A percentile compares a stretch with the other conserved stretches of the same genome.
phyloP scores from a whole-genome alignment of 495 filamentous ascomycete genomes.

The Hypoxylon intermedium region DNA sequence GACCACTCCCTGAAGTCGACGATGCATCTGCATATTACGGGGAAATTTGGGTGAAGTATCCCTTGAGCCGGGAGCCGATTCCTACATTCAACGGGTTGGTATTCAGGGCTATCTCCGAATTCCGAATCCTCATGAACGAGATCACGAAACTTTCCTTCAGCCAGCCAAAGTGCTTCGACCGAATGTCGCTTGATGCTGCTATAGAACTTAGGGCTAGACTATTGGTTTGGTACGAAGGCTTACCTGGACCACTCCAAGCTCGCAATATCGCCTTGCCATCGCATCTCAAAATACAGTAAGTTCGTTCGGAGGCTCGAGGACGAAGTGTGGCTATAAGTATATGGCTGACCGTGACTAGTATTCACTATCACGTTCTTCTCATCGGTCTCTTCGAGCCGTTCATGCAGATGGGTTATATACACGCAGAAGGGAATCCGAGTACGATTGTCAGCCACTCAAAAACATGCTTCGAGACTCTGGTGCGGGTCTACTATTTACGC shows the following conservation, averaged over 20 bases:
- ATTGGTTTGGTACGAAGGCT: conserved; percentile 34
- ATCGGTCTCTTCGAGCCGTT: conserved; percentile 32
- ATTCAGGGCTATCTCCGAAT: conserved; percentile 44
- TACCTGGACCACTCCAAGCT: conserved; percentile 46
- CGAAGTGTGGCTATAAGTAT: neutral
- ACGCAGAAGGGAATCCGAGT: conserved; percentile 24
- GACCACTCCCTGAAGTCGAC: conserved; percentile 39
- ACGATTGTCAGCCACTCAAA: conserved; percentile 30
- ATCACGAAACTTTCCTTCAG: conserved; percentile 22
- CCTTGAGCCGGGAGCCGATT: conserved; percentile 29
- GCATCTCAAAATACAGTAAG: conserved; percentile 44
- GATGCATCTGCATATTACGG: conserved; percentile 41
- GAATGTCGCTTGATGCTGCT: conserved; percentile 32
- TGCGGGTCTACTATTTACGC: conserved; percentile 51
- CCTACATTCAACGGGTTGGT: conserved; percentile 38
- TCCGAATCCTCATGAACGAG: conserved; percentile 46
- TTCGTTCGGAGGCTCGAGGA: neutral
- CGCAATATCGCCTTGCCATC: conserved; percentile 43
- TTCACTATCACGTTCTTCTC: conserved; percentile 28
- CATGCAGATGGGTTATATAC: conserved; percentile 22
- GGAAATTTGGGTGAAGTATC: conserved; percentile 48
- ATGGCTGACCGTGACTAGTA: conserved; percentile 9
- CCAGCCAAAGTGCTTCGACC: conserved; percentile 5
- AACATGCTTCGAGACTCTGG: conserved; percentile 40
- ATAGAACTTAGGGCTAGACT: conserved; percentile 38